These are phyloP conservation scores for Sporothrix euskadiensis DNA, from an alignment of 2,329 filamentous ascomycete species.

Conservation along the genomic window DNA sequence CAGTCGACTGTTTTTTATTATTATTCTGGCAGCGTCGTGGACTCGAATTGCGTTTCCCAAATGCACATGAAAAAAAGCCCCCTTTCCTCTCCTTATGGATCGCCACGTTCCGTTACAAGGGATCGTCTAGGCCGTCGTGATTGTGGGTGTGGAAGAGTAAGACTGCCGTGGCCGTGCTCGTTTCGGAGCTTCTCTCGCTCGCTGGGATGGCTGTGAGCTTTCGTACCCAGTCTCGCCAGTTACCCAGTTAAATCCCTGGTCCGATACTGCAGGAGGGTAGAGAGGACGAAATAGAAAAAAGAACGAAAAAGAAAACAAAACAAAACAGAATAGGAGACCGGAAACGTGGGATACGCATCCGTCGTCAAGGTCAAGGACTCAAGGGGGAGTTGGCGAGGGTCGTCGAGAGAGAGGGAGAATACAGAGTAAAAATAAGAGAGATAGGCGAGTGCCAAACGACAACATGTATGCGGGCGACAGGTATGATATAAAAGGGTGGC, in stretches of 20 bases:
- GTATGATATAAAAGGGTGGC: neutral
- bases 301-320: neutral
- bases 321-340: conserved; percentile 2
- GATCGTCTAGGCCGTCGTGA: neutral
- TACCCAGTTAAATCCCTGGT: neutral
- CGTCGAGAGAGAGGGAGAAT: neutral
- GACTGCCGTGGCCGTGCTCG: neutral
- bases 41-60: neutral
- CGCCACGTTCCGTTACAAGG: neutral
- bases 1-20: neutral
- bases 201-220: neutral
- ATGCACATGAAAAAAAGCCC: neutral
- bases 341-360: neutral
- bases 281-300: neutral
- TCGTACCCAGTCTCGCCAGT: neutral
- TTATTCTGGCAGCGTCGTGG: neutral
- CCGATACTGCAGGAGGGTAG: neutral
- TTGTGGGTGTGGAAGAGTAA: neutral
- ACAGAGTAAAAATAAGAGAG: neutral
- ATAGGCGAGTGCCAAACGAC: neutral
- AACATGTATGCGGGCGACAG: neutral
- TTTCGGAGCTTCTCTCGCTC: neutral
- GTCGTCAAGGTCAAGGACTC: neutral
- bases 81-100: neutral
- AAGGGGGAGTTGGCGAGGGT: neutral